Conservation (phyloP, 345 rosid species). For the Eucalyptus sp. region DNA sequence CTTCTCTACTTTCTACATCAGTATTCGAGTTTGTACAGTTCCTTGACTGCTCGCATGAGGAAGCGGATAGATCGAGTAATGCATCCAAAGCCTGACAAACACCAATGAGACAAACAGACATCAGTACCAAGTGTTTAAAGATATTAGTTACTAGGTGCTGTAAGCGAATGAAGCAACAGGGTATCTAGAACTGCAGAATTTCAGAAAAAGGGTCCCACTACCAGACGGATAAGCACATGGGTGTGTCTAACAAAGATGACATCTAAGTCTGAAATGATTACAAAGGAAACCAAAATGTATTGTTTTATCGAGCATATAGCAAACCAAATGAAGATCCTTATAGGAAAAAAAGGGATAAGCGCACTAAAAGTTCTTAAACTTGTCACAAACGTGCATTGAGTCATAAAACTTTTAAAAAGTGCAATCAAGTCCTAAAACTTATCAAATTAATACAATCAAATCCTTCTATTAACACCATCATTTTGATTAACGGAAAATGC, state of each 20-base stretch:
- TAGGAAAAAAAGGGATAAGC: not conserved
- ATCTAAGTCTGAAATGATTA: not conserved
- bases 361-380: not conserved
- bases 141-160: not conserved
- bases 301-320: not conserved
- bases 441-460: not conserved
- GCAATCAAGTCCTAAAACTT: not conserved
- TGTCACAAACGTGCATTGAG: not conserved
- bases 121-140: not conserved
- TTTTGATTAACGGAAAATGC: not conserved
- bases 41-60: constrained; percentile 31
- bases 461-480: not conserved
- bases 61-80: constrained; percentile 58
- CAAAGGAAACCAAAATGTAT: not conserved
- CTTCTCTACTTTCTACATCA: constrained; percentile 7
- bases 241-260: not conserved
- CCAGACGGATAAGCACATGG: not conserved
- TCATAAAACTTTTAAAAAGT: not conserved
- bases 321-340: not conserved
- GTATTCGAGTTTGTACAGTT: constrained; percentile 4
- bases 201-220: not conserved
- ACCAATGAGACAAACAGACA: not conserved
- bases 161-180: not conserved
- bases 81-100: constrained; percentile 55
- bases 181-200: not conserved